A percentile compares a stretch with the other conserved stretches of the same genome.
These are phyloP conservation scores for Posidonia australis DNA, from an alignment of 106 monocot genomes.

Conservation along the genomic window DNA sequence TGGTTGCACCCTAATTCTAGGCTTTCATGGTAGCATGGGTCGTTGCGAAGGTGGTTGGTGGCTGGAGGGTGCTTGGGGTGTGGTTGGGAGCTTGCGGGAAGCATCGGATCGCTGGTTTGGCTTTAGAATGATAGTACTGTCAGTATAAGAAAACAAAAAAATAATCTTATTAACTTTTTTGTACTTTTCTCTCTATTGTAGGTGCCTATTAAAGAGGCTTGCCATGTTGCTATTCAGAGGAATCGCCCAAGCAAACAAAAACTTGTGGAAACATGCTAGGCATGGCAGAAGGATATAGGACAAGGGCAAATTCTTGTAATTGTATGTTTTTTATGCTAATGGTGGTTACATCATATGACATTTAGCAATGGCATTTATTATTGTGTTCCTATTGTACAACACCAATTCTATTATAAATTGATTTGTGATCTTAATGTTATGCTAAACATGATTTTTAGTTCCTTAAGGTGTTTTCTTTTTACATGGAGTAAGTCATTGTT, in stretches of 20 bases:
- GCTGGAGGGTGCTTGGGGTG: too few relatives aligned
- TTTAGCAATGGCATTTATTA: not conserved
- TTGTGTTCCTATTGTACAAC: too few relatives aligned
- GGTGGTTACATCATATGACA: not conserved
- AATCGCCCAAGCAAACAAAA: conserved; percentile 78
- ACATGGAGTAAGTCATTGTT: too few relatives aligned
- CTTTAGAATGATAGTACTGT: not conserved
- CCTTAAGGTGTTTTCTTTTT: too few relatives aligned
- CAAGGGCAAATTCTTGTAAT: conserved; percentile 70
- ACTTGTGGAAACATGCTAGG: conserved; percentile 87
- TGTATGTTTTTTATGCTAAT: conserved; percentile 31
- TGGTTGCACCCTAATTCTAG: too few relatives aligned
- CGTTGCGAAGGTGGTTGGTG: too few relatives aligned
- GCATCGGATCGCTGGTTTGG: too few relatives aligned
- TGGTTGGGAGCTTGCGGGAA: too few relatives aligned
- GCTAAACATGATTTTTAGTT: too few relatives aligned
- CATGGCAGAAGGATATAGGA: conserved; percentile 63
- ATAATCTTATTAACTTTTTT: not conserved
- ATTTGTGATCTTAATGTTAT: too few relatives aligned
- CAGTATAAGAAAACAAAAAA: not conserved
- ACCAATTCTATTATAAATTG: too few relatives aligned
- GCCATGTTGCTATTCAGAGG: conserved; percentile 94
- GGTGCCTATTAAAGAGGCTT: conserved; percentile 97
- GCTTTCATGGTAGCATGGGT: too few relatives aligned
- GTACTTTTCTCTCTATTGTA: conserved; percentile 6